Percentiles rank a stretch among this genome's conserved stretches.
phyloP scores from a whole-genome alignment of 2,329 filamentous ascomycete genomes.

The Neofusicoccum umdonicola region DNA sequence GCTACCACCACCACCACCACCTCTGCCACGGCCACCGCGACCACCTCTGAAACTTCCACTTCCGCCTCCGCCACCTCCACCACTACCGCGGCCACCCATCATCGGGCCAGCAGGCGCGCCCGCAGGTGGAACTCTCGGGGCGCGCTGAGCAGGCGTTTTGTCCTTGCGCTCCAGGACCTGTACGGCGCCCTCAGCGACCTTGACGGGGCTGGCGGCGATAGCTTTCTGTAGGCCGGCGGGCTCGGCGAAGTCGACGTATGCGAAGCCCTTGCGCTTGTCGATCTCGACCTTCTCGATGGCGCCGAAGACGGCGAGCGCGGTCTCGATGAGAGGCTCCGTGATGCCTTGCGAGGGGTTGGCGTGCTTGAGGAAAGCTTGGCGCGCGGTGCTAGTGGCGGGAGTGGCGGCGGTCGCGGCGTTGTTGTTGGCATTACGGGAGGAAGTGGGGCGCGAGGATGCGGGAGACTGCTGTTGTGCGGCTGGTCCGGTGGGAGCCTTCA shows the following conservation, averaged over 20 bases:
- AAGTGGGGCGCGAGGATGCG: constrained; percentile 5
- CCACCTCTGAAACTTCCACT: constrained; percentile 32
- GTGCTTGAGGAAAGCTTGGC: constrained; percentile 57
- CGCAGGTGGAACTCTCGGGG: background rate
- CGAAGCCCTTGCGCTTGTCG: constrained; percentile 91
- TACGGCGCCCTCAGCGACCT: constrained; percentile 80
- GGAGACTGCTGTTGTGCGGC: constrained; percentile 13
- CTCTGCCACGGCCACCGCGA: constrained; percentile 33
- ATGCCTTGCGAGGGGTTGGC: constrained; percentile 85
- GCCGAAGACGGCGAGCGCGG: constrained; percentile 72
- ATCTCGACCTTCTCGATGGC: constrained; percentile 79
- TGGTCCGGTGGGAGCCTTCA: constrained; percentile 18
- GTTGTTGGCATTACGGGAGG: constrained; percentile 15
- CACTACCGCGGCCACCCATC: constrained; percentile 28
- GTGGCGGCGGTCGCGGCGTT: background rate
- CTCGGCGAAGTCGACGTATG: constrained; percentile 84
- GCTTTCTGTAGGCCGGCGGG: constrained; percentile 72
- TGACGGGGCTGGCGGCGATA: constrained; percentile 74
- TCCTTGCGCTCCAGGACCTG: constrained; percentile 83
- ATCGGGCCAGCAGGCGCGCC: constrained; percentile 20
- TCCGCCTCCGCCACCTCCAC: constrained; percentile 26
- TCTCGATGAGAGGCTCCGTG: constrained; percentile 74
- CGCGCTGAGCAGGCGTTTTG: constrained; percentile 21
- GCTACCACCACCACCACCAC: constrained; percentile 29
- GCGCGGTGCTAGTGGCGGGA: constrained; percentile 21